phyloP scores from a whole-genome alignment of 108 stramenopile species.

The Skeletonema costatum region DNA sequence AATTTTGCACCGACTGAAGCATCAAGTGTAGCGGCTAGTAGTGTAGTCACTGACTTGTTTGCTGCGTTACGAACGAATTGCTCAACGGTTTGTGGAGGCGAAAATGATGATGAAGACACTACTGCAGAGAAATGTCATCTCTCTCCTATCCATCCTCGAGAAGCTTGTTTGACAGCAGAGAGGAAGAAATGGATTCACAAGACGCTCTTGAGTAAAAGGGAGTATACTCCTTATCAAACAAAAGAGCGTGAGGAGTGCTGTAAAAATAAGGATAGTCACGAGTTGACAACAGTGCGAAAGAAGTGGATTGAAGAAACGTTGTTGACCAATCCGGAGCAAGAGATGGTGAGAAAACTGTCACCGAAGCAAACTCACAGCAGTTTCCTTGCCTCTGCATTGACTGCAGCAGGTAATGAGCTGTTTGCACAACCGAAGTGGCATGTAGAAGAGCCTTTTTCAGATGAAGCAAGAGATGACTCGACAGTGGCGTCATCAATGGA shows the following conservation, averaged over 20 bases:
- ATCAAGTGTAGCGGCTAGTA: background rate
- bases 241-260: slow-evolving; percentile 2
- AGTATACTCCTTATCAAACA: background rate
- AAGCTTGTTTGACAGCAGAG: background rate
- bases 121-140: background rate
- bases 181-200: background rate
- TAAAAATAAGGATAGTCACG: background rate
- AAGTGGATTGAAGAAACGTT: background rate
- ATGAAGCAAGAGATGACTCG: background rate
- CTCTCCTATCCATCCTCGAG: background rate
- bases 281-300: background rate
- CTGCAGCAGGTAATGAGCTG: background rate
- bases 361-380: background rate
- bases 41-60: background rate
- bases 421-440: background rate
- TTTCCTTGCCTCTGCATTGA: background rate
- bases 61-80: background rate
- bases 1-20: background rate
- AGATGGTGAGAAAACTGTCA: background rate
- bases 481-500: background rate
- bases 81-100: background rate
- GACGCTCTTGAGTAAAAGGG: background rate
- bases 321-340: background rate
- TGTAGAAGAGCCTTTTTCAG: background rate
- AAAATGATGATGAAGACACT: background rate